Percentiles rank a stretch among this genome's conserved stretches.
Conservation (phyloP, 306 rosid genomes). For the Lathyrus tuberosus region DNA sequence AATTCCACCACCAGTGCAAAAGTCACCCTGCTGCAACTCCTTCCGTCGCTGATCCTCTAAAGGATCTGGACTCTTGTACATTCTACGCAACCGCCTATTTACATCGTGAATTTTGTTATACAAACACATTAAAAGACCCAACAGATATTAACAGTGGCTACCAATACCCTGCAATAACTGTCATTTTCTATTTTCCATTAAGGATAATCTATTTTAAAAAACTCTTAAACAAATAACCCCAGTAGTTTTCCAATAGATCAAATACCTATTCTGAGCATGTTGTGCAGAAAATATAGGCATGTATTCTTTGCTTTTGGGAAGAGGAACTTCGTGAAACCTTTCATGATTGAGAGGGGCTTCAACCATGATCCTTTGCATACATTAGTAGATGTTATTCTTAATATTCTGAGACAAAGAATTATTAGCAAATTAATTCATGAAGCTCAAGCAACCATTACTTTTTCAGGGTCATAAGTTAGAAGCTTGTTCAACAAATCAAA, state of each 20-base stretch:
- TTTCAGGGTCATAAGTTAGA: conserved; percentile 88
- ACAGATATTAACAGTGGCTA: conserved; percentile 12
- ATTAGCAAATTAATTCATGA: conserved; percentile 11
- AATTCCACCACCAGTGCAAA: conserved; percentile 85
- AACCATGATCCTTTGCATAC: conserved; percentile 83
- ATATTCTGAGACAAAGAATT: too few species aligned
- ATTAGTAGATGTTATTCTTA: conserved; percentile 26
- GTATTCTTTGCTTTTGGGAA: conserved; percentile 91
- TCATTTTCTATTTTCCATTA: background rate
- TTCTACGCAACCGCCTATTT: conserved; percentile 74
- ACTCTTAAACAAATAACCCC: background rate
- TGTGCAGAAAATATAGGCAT: conserved; percentile 99
- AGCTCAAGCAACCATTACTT: conserved; percentile 38
- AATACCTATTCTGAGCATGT: conserved; percentile 97
- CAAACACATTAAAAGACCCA: background rate
- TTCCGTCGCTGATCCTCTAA: conserved; percentile 94
- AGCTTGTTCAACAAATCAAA: conserved; percentile 98
- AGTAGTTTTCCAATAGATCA: conserved; percentile 1
- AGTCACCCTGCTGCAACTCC: conserved; percentile 86
- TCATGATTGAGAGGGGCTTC: conserved; percentile 95
- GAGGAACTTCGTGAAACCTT: conserved; percentile 97
- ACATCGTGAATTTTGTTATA: too few species aligned
- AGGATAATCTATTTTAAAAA: background rate
- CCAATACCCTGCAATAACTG: background rate
- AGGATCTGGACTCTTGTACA: conserved; percentile 93